Conservation (phyloP, 2,329 filamentous ascomycete genomes). For the Ophiocordyceps robertsii region DNA sequence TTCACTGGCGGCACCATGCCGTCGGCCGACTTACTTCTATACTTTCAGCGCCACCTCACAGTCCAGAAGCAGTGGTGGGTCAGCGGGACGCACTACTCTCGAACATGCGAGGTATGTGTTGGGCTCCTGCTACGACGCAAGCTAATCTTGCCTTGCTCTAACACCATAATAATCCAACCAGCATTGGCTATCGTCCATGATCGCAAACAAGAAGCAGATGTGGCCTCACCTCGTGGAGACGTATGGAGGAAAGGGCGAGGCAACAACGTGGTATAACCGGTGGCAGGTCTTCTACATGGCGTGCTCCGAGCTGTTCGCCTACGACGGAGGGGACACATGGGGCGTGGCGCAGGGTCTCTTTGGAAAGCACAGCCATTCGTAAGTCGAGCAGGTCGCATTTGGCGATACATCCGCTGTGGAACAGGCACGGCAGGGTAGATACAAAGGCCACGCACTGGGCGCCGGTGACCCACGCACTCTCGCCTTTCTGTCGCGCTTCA, state of each 20-base stretch:
- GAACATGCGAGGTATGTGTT: constrained; percentile 49
- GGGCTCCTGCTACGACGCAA: not conserved
- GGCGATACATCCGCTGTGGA: not conserved
- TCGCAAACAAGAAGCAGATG: constrained; percentile 41
- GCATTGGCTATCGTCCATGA: constrained; percentile 52
- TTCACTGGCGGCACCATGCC: constrained; percentile 65
- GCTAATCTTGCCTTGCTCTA: not conserved
- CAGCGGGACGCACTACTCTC: constrained; percentile 53
- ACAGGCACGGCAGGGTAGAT: not conserved
- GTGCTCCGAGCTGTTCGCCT: constrained; percentile 56
- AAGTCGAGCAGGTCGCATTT: not conserved
- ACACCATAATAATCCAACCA: constrained; percentile 6
- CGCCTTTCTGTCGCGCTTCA: constrained; percentile 27
- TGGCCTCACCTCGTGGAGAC: constrained; percentile 53
- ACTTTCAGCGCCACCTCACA: constrained; percentile 49
- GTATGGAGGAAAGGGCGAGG: constrained; percentile 43
- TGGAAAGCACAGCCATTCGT: constrained; percentile 32
- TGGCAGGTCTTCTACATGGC: constrained; percentile 65
- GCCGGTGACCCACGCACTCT: not conserved
- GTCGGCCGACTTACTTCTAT: constrained; percentile 50
- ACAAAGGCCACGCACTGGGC: no score
- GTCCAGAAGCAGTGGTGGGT: constrained; percentile 58
- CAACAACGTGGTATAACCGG: constrained; percentile 50
- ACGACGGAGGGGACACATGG: constrained; percentile 52
- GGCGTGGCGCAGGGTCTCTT: constrained; percentile 56